These are phyloP conservation scores for Hypoxylon rickii DNA, from an alignment of 495 filamentous ascomycete genomes.

Conservation along the genomic window DNA sequence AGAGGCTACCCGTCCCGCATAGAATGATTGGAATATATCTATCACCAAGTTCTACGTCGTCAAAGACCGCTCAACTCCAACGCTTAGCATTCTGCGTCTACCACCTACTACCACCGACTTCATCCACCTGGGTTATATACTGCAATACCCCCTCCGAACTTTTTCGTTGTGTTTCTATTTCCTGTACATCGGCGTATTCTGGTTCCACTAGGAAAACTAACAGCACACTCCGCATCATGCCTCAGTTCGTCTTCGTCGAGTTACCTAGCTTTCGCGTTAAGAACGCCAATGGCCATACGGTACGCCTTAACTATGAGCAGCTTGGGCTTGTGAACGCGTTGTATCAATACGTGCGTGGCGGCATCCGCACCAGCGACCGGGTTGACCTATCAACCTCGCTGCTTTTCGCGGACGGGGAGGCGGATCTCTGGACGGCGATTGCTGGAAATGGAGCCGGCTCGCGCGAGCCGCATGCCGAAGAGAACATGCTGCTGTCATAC, in stretches of 20 bases:
- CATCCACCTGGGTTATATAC: no score
- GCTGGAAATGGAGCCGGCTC: conserved; percentile 16
- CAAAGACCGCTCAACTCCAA: background rate
- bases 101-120: no score
- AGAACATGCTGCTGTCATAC: conserved; percentile 36
- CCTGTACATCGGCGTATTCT: no score
- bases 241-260: conserved; percentile 40
- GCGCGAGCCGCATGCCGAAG: conserved; percentile 34
- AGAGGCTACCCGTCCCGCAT: conserved; percentile 4
- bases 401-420: conserved; percentile 37
- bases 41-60: conserved; percentile 2
- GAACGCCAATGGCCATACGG: conserved; percentile 26
- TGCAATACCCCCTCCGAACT: no score
- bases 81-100: no score
- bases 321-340: conserved; percentile 26
- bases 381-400: conserved; percentile 32
- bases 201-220: no score
- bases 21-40: conserved; percentile 13
- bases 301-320: conserved; percentile 29
- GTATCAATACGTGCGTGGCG: conserved; percentile 34
- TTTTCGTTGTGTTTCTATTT: no score
- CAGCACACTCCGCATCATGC: conserved; percentile 11
- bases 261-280: conserved; percentile 38
- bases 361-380: conserved; percentile 22
- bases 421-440: conserved; percentile 34